These are phyloP conservation scores for Boletus vermiculosoides DNA, from an alignment of 768 basidiomycete species.

Conservation along the genomic window DNA sequence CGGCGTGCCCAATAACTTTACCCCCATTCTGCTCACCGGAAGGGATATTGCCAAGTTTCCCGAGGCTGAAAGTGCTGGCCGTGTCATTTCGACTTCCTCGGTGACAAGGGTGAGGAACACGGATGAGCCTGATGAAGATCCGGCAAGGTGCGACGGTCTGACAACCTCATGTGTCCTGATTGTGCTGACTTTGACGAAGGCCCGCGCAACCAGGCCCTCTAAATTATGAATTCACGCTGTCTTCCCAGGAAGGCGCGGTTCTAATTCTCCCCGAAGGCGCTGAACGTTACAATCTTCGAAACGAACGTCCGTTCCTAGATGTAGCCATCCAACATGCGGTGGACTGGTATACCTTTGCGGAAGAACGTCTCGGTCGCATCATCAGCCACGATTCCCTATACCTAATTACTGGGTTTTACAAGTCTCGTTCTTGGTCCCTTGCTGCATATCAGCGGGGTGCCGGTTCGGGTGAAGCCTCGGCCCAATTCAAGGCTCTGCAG, in stretches of 20 bases:
- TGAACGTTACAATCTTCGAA: slow-evolving; percentile 22
- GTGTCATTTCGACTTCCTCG: slow-evolving; percentile 13
- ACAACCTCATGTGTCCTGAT: not conserved
- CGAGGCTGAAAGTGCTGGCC: slow-evolving; percentile 8
- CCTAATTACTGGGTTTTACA: slow-evolving; percentile 18
- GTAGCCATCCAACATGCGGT: slow-evolving; percentile 21
- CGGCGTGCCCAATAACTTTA: slow-evolving; percentile 29
- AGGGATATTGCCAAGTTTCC: slow-evolving; percentile 13
- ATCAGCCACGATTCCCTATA: slow-evolving; percentile 26
- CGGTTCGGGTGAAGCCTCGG: not conserved
- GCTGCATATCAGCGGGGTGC: slow-evolving; percentile 14
- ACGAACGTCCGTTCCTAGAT: slow-evolving; percentile 18
- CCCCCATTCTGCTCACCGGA: slow-evolving; percentile 13
- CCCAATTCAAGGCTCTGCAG: slow-evolving; percentile 11
- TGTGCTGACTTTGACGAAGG: not conserved
- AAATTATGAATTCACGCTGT: slow-evolving; percentile 12
- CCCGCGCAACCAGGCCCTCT: not conserved
- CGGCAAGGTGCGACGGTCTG: not conserved
- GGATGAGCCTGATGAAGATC: not conserved
- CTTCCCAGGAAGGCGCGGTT: slow-evolving; percentile 30
- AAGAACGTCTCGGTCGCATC: slow-evolving; percentile 12
- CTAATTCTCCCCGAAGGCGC: slow-evolving; percentile 35
- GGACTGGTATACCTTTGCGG: slow-evolving; percentile 30
- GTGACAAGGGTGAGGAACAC: slow-evolving; percentile 2
- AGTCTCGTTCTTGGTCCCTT: slow-evolving; percentile 27